Percentiles rank a stretch among this genome's conserved stretches.
Evolutionary conservation across 75 land plant genomes (phyloP).

Genomic region (Gnetum montanum): DNA sequence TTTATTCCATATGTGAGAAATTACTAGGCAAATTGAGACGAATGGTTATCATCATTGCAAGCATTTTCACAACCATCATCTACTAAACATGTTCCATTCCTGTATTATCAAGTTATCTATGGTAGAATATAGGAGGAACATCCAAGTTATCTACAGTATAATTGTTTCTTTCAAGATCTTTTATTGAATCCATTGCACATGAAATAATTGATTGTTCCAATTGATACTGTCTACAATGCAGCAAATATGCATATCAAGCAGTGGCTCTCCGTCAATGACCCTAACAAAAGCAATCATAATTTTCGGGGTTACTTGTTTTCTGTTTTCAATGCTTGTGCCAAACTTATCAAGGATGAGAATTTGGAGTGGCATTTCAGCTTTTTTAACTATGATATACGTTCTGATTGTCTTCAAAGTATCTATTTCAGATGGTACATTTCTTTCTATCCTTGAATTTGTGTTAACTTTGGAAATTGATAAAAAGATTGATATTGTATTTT

Average conservation of each 20-base stretch:
- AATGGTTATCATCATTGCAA: too few species aligned
- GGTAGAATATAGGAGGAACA: too few species aligned
- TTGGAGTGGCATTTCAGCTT: constrained; percentile 25
- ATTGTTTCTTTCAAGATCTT: too few species aligned
- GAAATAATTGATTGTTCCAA: too few species aligned
- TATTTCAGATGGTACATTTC: constrained; percentile 34
- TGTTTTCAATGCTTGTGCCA: constrained; percentile 38
- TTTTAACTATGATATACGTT: constrained; percentile 28
- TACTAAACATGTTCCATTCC: too few species aligned
- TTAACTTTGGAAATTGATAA: background rate
- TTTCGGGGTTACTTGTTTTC: constrained; percentile 20
- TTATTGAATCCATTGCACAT: too few species aligned
- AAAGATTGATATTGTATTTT: background rate
- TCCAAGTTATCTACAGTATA: too few species aligned
- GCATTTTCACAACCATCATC: too few species aligned
- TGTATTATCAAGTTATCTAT: too few species aligned
- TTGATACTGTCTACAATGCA: too few species aligned
- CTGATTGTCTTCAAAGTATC: constrained; percentile 13
- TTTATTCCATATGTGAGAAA: too few species aligned
- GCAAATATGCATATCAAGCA: constrained; percentile 25
- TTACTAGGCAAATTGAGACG: too few species aligned
- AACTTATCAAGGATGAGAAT: constrained; percentile 33
- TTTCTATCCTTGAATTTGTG: background rate
- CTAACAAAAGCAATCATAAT: constrained; percentile 32
- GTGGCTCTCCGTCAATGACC: constrained; percentile 16